These are phyloP conservation scores for Annulohypoxylon maeteangense DNA, from an alignment of 495 filamentous ascomycete genomes.

Conservation along the genomic window DNA sequence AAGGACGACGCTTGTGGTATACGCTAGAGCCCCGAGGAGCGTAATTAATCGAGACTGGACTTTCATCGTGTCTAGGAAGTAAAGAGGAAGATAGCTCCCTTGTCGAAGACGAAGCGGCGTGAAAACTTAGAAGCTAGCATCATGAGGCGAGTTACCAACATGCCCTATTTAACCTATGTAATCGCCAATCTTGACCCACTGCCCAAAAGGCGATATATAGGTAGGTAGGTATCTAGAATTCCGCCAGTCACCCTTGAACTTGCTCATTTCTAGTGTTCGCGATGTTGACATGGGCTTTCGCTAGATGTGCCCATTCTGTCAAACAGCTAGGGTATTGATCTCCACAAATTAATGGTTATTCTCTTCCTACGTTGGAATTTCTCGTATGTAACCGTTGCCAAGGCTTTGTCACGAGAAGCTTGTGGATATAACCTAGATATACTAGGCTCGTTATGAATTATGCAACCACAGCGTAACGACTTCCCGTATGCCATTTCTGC, in stretches of 20 bases:
- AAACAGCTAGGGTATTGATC: background rate
- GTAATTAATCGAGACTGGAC: background rate
- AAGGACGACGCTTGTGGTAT: background rate
- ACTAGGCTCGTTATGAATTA: background rate
- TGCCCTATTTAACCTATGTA: background rate
- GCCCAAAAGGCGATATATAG: background rate
- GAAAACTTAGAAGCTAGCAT: background rate
- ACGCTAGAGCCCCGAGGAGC: background rate
- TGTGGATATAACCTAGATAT: background rate
- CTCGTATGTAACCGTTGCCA: slow-evolving; percentile 18
- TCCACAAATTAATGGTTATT: slow-evolving; percentile 21
- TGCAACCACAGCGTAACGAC: background rate
- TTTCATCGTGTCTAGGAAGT: background rate
- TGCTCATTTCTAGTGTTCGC: background rate
- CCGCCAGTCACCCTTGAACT: background rate
- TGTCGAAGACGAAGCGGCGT: background rate
- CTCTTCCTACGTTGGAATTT: slow-evolving; percentile 17
- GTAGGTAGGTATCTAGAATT: too few relatives aligned
- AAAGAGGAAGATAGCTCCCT: background rate
- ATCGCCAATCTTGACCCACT: background rate
- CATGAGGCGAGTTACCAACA: background rate
- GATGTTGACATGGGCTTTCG: slow-evolving; percentile 6
- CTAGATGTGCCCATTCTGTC: slow-evolving; percentile 1
- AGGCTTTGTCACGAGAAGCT: slow-evolving; percentile 11
- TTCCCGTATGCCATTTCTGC: background rate